phyloP scores from a whole-genome alignment of 2,329 filamentous ascomycete genomes.

The Knufia petricola region DNA sequence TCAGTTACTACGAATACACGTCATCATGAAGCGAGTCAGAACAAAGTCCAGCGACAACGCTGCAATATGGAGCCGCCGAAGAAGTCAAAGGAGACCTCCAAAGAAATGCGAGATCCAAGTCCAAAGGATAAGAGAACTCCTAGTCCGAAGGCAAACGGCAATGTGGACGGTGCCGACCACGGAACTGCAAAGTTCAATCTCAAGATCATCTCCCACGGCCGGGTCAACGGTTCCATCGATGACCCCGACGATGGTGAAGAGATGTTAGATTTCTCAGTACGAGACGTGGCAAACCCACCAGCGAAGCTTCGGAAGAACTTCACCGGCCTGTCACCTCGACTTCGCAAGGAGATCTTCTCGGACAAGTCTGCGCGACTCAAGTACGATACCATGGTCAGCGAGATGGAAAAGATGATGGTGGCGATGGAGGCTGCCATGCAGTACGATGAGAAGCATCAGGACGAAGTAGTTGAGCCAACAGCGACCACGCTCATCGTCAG shows the following conservation, averaged over 20 bases:
- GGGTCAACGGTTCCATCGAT: slow-evolving; percentile 11
- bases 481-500: slow-evolving; percentile 10
- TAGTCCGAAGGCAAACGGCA: background rate
- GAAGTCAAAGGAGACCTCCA: background rate
- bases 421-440: slow-evolving; percentile 1
- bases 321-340: slow-evolving; percentile 12
- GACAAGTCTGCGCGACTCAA: slow-evolving; percentile 6
- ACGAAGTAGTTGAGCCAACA: slow-evolving; percentile 5
- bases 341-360: slow-evolving; percentile 15
- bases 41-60: slow-evolving; percentile 8
- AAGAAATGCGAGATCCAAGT: background rate
- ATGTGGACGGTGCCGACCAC: background rate
- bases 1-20: background rate
- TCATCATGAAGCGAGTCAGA: slow-evolving; percentile 9
- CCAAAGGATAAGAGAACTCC: background rate
- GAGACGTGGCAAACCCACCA: slow-evolving; percentile 14
- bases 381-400: slow-evolving; percentile 10
- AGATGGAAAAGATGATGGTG: slow-evolving; percentile 12
- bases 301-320: slow-evolving; percentile 15
- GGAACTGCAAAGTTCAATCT: slow-evolving; percentile 9
- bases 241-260: slow-evolving; percentile 5
- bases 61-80: slow-evolving; percentile 2
- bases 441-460: slow-evolving; percentile 1
- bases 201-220: slow-evolving; percentile 14
- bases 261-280: slow-evolving; percentile 14